Evolutionary conservation across 345 rosid genomes (phyloP), one percentile per base, ranked within the genome.

Genomic region (Anastatica hierochuntica): DNA sequence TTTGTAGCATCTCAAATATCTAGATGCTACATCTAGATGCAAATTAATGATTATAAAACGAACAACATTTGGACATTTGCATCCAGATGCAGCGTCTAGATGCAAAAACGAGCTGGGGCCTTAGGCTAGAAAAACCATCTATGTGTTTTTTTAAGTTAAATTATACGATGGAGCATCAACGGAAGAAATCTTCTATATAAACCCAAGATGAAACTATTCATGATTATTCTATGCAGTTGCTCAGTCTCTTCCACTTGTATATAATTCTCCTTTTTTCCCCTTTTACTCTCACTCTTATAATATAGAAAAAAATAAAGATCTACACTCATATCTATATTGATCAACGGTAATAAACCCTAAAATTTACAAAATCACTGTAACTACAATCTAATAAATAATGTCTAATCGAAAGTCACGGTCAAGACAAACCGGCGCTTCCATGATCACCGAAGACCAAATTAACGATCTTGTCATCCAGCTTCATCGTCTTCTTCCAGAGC

Each of bases 391-490:
- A 11, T n/a, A 15, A 15, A 39, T 30, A 48, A 90, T 90, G 95
- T 86, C 97, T 56, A 74, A 79, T 79, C 63, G 97, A 75, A 86
- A 79, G 55, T 80, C 97, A 18, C 61, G 85, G 64, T 76, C 94
- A 60, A 83, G 86, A 69, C 79, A 75, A 49, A 68, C 90, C 21
- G 79, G 80, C 31, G 54, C 70, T 52, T 76, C 94, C 43, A 79
- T 86, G 68, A 90, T 90, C 73, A 71, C 72, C 4, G 95, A 90
- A 49, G 97, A 86, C 60, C 97, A 90, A 80, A 83, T 90, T 76
- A 72, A 76, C 61, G 95, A 90, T 70, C 95, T 90, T 49, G 86
- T 90, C 50, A 57, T 88, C 50, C 84, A 77, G 74, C 73, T 90
- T 58, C 95, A 86, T 53, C 90, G 82, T 39, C 88, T 90, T 64